Base-by-base conservation (phyloP, 441 rosid genomes). In the Syzygium syzygioides region DNA sequence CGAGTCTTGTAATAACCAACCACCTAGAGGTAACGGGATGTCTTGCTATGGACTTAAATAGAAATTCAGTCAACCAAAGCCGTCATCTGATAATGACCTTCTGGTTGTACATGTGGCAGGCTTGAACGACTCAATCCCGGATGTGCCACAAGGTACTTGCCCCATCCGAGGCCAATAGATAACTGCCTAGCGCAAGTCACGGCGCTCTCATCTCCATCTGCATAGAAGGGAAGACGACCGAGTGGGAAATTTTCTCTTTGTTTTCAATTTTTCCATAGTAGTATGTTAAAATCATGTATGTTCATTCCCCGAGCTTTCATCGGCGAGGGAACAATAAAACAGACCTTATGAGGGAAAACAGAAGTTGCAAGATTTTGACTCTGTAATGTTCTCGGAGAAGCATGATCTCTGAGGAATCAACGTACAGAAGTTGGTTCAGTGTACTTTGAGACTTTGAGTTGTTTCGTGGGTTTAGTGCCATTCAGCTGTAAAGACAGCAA, bases 131-230 rank as follows among this genome's bases (percentile, higher is more conserved):
- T 91, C 32, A 94, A 96, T 91, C 96, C 99, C 1, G 68, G 54
- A 45, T 88, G 94, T 60, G 87, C 89, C 1, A 32, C 94, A 32
- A 92, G 87, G 93, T 94, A 94, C 88, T 86, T 96, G 66, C 98
- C 99, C 28, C 99, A 96, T 88, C 14, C 97, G 37, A 93, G 99
- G 90, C 99, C 99, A 12, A 89, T 30, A 28, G 99, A 96, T 87
- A 96, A 96, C 89, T 96, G 99, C 94, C 85, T 94, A 91, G 98
- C 97, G 18, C 92, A 86, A 85, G 92, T 95, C 90, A 92, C 55
- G 25, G 80, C 62, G 32, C 59, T 88, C 87, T 85, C 76, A 57
- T 37, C 34, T 54, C 45, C 64, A 5, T 14, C 37, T 26, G 34
- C 19, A 28, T 79, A 26, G 20, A 26, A 62, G 52, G 83, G 83